Base-by-base conservation (phyloP, 1,139 yeast species). In the Debaryomyces robertsiae region DNA sequence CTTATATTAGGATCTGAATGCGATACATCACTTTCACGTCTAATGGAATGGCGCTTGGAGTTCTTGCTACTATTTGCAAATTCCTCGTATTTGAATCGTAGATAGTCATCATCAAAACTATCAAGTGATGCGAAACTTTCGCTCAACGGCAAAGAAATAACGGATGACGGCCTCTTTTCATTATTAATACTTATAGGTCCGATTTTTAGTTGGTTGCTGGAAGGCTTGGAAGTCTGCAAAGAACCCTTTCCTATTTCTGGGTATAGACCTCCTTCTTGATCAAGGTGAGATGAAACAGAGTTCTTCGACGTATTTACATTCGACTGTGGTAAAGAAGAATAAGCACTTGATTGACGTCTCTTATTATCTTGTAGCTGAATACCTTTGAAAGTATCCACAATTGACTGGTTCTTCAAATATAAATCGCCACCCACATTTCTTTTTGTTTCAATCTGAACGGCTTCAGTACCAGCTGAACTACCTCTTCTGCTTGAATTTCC, bases 111-210 rank as follows among this genome's bases (percentile, higher is more conserved):
- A 55, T 82, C 82, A 42, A 79, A 73, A 54, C 90, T 82, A 55
- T 84, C 90, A 55, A 85, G 65, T 0, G 91, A 84, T 1, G 91
- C 93, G 68, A 83, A 84, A 48, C 90, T 82, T 38, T 84, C 87
- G 47, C 80, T 82, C 14, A 82, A 70, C 0, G 90, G 88, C 32
- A 84, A 58, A 14, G 82, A 62, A 53, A 73, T 66, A 3, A 69
- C 70, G 1, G 75, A 69, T 1, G 70, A 61, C 1, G 65, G 58
- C 38, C 71, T 48, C 27, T 61, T 34, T 3, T 38, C 40, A 22
- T 41, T 40, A 32, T 23, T 39, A 11, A 61, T 69, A 54, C 54
- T 50, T 40, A 63, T 62, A 34, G 67, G 77, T 24, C 69, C 79
- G 10, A 66, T 65, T 37, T 59, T 61, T 9, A 54, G 41, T 34